A percentile compares a stretch with the other conserved stretches of the same genome.
phyloP scores from a whole-genome alignment of 148 eudicot species.

The Polygonum aviculare region DNA sequence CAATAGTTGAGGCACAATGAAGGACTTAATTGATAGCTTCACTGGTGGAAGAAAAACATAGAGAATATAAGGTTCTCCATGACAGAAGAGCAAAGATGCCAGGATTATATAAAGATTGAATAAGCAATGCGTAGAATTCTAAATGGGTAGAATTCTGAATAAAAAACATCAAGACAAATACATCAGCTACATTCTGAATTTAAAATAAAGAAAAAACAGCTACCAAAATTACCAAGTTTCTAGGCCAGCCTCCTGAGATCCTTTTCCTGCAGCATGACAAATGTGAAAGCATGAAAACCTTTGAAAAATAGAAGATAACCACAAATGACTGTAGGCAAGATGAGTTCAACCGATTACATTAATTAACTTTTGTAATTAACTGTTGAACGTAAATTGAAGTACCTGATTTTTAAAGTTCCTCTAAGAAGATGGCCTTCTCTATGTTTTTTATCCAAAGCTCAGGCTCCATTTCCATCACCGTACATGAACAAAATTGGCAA shows the following conservation, averaged over 20 bases:
- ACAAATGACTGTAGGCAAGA: neutral
- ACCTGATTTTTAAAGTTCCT: constrained; percentile 79
- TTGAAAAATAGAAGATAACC: neutral
- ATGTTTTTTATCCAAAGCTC: constrained; percentile 72
- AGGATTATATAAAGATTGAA: too few species aligned
- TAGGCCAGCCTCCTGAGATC: constrained; percentile 59
- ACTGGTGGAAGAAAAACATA: constrained; percentile 39
- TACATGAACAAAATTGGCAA: neutral
- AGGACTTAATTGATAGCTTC: constrained; percentile 86
- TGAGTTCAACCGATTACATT: neutral
- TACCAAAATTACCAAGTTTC: too few species aligned
- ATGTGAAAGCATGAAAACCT: neutral
- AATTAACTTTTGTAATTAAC: neutral
- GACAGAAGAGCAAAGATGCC: too few species aligned
- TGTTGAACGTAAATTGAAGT: too few species aligned
- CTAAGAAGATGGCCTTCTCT: constrained; percentile 68
- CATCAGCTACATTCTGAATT: too few species aligned
- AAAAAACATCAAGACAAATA: too few species aligned
- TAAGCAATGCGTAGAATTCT: too few species aligned
- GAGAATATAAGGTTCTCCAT: too few species aligned
- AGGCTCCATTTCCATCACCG: constrained; percentile 94
- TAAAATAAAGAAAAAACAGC: too few species aligned
- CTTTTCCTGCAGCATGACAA: constrained; percentile 50
- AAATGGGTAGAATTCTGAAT: too few species aligned
- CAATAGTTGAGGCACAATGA: constrained; percentile 86